Evolutionary conservation across 768 basidiomycete genomes (phyloP).

Genomic region (Mycena epipterygia): DNA sequence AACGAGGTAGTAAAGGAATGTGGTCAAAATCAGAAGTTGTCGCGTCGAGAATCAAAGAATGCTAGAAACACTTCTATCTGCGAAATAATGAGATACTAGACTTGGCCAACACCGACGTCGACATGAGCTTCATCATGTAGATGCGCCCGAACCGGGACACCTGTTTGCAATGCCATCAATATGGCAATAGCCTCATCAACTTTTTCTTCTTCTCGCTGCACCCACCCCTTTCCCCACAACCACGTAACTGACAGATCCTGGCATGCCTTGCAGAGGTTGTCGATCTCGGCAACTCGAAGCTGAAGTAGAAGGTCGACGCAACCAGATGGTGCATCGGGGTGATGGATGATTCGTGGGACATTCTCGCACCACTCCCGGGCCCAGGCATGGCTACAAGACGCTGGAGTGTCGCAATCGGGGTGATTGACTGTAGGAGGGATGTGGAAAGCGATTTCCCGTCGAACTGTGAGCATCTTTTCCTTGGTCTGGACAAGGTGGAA

Average conservation of each 20-base stretch:
- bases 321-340: neutral
- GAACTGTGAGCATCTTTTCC: neutral
- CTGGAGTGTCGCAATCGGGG: neutral
- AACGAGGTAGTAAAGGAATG: too few relatives aligned
- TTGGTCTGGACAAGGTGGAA: slow-evolving; percentile 7
- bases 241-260: neutral
- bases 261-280: neutral
- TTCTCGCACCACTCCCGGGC: neutral
- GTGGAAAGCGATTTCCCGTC: neutral
- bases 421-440: neutral
- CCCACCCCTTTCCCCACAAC: slow-evolving; percentile 10
- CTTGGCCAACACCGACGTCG: too few relatives aligned
- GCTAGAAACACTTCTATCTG: too few relatives aligned
- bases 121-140: too few relatives aligned
- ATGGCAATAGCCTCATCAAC: neutral
- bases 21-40: too few relatives aligned
- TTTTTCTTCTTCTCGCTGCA: neutral
- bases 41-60: too few relatives aligned
- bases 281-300: neutral
- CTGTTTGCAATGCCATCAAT: slow-evolving; percentile 2
- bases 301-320: neutral
- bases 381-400: neutral
- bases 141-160: neutral
- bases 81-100: too few relatives aligned
- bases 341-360: slow-evolving; percentile 9